Conservation (phyloP, 441 rosid genomes). For the Daphne laureola region DNA sequence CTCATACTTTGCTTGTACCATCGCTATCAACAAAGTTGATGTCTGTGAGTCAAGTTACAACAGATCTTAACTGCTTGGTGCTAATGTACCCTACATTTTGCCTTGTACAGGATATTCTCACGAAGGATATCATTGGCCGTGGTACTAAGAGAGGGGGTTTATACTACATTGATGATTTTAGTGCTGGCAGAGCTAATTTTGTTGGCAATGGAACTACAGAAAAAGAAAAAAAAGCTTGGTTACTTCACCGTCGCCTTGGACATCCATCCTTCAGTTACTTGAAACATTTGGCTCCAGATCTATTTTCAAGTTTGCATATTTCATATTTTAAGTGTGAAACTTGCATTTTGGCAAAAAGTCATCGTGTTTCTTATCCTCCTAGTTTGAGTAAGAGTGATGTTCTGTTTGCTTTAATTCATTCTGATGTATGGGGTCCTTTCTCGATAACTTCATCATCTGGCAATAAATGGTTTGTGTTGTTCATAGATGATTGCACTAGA, state of each 20-base stretch:
- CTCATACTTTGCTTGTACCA: slow-evolving; percentile 4
- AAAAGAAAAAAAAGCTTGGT: slow-evolving; percentile 2
- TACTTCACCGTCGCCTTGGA: neutral
- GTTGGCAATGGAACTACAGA: no score
- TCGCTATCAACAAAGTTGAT: neutral
- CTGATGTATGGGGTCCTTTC: neutral
- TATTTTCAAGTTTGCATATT: neutral
- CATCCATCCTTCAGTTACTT: slow-evolving; percentile 2
- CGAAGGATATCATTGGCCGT: slow-evolving; percentile 3
- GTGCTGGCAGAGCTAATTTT: neutral
- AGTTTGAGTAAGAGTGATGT: neutral
- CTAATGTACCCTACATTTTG: neutral
- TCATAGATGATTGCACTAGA: slow-evolving; percentile 2
- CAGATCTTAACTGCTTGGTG: neutral
- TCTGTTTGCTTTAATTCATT: slow-evolving; percentile 4
- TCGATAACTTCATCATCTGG: neutral
- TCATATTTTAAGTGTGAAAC: neutral
- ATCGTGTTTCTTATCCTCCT: neutral
- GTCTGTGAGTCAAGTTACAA: neutral
- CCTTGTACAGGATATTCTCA: slow-evolving; percentile 7
- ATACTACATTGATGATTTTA: slow-evolving; percentile 1
- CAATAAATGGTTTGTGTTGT: neutral
- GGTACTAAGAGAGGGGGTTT: neutral
- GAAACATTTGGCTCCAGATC: neutral
- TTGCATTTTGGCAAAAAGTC: slow-evolving; percentile 9